Base-by-base conservation (phyloP, 2,329 filamentous ascomycete species). In the Aspergillus pseudotamarii region DNA sequence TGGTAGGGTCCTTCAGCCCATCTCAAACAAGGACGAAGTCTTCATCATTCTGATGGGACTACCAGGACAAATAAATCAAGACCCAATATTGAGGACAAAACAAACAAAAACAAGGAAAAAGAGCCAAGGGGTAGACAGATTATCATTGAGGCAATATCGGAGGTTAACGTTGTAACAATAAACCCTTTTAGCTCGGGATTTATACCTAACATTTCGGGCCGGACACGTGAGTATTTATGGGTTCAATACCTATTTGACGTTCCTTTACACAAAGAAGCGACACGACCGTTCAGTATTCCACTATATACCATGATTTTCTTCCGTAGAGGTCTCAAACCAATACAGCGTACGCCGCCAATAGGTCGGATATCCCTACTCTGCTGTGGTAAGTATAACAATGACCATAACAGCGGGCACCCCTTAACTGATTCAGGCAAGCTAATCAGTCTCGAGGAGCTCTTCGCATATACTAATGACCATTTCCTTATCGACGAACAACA, bases 401-500 rank as follows among this genome's bases (percentile, higher is more conserved):
- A 28, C 28, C 21, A n/a, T 50, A 50, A 50, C 21, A 50, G 6
- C 14, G 21, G 54, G 11, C 19, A 9, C 45, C 23, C 32, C 26
- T 45, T 41, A 41, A 57, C 38, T 16, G 36, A 38, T 28, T 32
- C 21, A 75, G 72, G 70, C 28, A 69, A 60, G 54, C n/a, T 64
- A 0, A 73, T 73, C 50, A 55, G 10, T 41, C 58, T 55, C 5
- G 63, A 70, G 4, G 67, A 71, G 3, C 66, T 73, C 19, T 75
- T 73, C 34, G 23, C 54, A 12, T 76, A 75, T 26, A 74, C 73
- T 1, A 74, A 73, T 64, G 73, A 73, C 5, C 63, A 63, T 30
- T 75, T 75, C 34, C 70, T 75, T 12, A 59, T 66, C 11, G 51
- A 73, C 43, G 72, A 75, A 60, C n/a, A 71, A 26, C 56, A 32